phyloP scores from a whole-genome alignment of 331 rosid species.

The Stylosanthes scabra region DNA sequence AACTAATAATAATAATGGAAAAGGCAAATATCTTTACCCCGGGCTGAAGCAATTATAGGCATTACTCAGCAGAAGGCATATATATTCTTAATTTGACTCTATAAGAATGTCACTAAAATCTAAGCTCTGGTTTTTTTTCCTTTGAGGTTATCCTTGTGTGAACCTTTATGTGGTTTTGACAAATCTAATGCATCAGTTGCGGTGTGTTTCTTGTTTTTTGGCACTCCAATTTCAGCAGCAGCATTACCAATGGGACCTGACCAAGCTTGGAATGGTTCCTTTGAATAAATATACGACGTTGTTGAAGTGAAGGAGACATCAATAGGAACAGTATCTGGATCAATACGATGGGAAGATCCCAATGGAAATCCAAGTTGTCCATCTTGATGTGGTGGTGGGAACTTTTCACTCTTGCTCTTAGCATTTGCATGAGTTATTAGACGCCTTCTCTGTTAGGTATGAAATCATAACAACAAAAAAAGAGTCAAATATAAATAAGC shows the following conservation, averaged over 20 bases:
- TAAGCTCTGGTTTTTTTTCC: constrained; percentile 64
- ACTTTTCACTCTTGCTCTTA: constrained; percentile 99
- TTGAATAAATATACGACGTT: constrained; percentile 65
- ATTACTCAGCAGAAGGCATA: constrained; percentile 37
- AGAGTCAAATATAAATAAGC: neutral
- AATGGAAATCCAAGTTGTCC: constrained; percentile 86
- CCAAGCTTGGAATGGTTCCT: constrained; percentile 84
- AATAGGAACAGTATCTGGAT: constrained; percentile 72
- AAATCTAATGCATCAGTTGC: constrained; percentile 60
- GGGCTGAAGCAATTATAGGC: constrained; percentile 41
- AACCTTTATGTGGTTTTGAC: constrained; percentile 48
- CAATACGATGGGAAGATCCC: constrained; percentile 86
- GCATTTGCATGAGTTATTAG: constrained; percentile 89
- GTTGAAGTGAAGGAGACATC: constrained; percentile 77
- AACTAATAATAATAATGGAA: constrained; percentile 28
- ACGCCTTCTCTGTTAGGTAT: constrained; percentile 81
- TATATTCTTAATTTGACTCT: constrained; percentile 34
- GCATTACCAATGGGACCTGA: constrained; percentile 90
- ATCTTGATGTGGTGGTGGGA: constrained; percentile 99
- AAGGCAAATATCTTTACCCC: constrained; percentile 36
- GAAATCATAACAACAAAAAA: constrained; percentile 31
- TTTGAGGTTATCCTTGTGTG: constrained; percentile 55
- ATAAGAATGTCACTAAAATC: constrained; percentile 33
- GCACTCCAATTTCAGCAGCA: constrained; percentile 55
- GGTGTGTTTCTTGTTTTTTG: constrained; percentile 70